Base-by-base conservation (phyloP, 2,329 filamentous ascomycete genomes). In the Colletotrichum simmondsii region DNA sequence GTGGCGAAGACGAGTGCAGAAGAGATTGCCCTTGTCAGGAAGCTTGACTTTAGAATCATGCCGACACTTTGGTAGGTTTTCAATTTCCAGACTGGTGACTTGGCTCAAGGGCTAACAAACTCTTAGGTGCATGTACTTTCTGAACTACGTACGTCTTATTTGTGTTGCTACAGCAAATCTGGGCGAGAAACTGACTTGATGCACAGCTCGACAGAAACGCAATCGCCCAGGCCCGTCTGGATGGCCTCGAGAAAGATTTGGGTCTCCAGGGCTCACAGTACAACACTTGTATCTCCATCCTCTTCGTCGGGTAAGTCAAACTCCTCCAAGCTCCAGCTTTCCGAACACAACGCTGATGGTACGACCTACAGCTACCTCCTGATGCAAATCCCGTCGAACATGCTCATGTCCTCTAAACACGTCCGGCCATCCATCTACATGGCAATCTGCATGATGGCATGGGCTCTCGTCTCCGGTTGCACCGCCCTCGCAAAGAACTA, bases 201-300 rank as follows among this genome's bases (percentile, higher is more conserved):
- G 52, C 8, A 5, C 65, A 81, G 78, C 79, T 87, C n/a, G 87
- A 89, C 74, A 81, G 86, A 19, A 89, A 88, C 68, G 88, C 90
- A 57, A 89, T 91, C 75, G 89, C 89, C 2, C 87, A 88, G 26
- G 89, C 89, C 4, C 83, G 85, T 24, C 77, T 91, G 37, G 86
- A 89, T 68, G 87, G 87, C 0, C 78, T 91, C 4, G 85, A 89
- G 62, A 82, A 85, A 11, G 87, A 91, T 59, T 79, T 91, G 2
- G 80, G 82, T 3, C 79, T 91, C 59, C 79, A 79, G 1, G 85
- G 84, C 42, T 81, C 81, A 4, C 81, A 90, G 73, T 90, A 90
- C 77, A 84, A 87, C 77, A 85, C 85, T 26, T 83, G 82, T 46
- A 82, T 86, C 46, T 81, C 79, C 8, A 88, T 89, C 30, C 79